Evolutionary conservation across 2,329 filamentous ascomycete genomes (phyloP), one percentile per base, ranked within the genome.

Genomic region (Colletotrichum acutatum): DNA sequence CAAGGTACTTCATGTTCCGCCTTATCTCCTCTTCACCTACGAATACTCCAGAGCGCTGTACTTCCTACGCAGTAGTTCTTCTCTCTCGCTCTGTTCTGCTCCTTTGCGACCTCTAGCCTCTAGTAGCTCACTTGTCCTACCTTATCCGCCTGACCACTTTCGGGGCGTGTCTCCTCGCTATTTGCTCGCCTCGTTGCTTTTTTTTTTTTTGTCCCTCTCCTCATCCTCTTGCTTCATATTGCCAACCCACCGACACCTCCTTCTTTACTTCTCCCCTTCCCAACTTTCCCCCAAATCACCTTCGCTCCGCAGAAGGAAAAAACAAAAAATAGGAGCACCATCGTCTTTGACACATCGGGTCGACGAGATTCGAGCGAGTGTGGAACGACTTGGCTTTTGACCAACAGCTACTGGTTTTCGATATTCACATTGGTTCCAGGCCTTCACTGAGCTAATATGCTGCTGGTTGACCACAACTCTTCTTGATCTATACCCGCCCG

Each of bases 371-470:
- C 66, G 61, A 67, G 70, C 66, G 60, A 68, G 49, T 71, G 49
- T 71, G 30, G 60, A 59, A 70, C 60, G 56, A 64, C 60, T 65
- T n/a, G 56, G 24, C 24, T n/a, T 34, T 60, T 65, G 32, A 56
- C 32, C 32, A 22, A 34, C 14, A 60, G 30, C 49, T 42, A 70
- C 30, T 34, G 46, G 46, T 52, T 52, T 65, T 58, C 46, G 58
- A 30, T 70, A 66, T 72, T 72, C 54, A 72, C 70, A 34, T 70
- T 54, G 71, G 68, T 72, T 74, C 62, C 57, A 72, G 71, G 71
- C 63, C 52, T 46, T 63, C 28, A 72, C 71, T 62, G 58, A 72
- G 61, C 68, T 63, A 74, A 74, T 72, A 74, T 74, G 71, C 71
- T 74, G 71, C 68, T 61, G 58, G 61, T 63, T 72, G 67, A 61